Conservation (phyloP, 768 basidiomycete genomes). For the Sarcodon aspratus region DNA sequence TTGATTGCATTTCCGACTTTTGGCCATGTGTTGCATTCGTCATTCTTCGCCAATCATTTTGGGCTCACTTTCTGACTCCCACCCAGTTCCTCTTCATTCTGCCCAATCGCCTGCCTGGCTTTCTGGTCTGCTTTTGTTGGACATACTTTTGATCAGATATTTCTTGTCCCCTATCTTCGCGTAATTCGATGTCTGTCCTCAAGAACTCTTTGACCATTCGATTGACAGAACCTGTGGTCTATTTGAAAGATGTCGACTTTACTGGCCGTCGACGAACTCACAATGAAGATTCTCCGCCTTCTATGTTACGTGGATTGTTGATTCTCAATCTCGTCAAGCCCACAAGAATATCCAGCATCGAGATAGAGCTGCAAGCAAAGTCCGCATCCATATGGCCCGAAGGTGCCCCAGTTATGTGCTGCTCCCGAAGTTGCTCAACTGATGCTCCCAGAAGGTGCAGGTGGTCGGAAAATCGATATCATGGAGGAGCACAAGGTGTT, state of each 20-base stretch:
- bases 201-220: constrained; percentile 28
- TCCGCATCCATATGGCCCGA: constrained; percentile 74
- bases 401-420: constrained; percentile 36
- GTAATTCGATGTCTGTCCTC: not conserved
- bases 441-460: constrained; percentile 31
- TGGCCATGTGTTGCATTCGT: no score
- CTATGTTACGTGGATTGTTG: constrained; percentile 55
- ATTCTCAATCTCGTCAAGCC: constrained; percentile 61
- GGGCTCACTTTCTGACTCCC: no score
- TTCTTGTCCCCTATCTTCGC: no score
- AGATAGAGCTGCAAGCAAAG: constrained; percentile 66
- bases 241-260: constrained; percentile 30
- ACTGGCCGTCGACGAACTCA: constrained; percentile 18
- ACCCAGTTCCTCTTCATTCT: no score
- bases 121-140: no score
- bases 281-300: constrained; percentile 30
- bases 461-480: constrained; percentile 63
- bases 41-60: no score
- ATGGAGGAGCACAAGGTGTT: constrained; percentile 71
- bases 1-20: no score
- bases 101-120: no score
- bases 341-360: constrained; percentile 78
- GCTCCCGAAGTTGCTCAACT: not conserved
- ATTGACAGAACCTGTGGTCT: constrained; percentile 47
- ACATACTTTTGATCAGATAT: no score